Percentiles rank a stretch among this genome's conserved stretches.
These are phyloP conservation scores for Solanum pimpinellifolium DNA, from an alignment of 257 asterid genomes.

Conservation along the genomic window DNA sequence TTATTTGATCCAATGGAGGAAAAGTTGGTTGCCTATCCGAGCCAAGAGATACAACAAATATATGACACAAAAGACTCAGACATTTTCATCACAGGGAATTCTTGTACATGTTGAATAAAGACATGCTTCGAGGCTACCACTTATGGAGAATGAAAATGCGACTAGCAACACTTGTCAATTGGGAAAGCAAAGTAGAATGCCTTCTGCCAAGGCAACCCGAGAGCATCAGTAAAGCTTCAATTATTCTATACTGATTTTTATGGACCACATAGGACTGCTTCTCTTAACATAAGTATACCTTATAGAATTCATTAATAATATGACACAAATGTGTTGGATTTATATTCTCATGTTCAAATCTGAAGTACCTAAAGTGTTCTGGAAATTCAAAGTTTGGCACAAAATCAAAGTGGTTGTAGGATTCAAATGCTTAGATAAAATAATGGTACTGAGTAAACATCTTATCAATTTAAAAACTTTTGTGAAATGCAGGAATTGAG, in stretches of 20 bases:
- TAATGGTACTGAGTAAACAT: not conserved
- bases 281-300: too few species aligned
- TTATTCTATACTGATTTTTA: not conserved
- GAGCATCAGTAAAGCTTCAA: not conserved
- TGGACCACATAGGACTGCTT: not conserved
- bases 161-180: not conserved
- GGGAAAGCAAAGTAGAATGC: not conserved
- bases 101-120: not conserved
- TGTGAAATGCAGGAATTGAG: not conserved
- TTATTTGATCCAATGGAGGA: not conserved
- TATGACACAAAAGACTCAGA: not conserved
- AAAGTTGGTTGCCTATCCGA: not conserved
- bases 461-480: too few species aligned
- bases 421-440: not conserved
- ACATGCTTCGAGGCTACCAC: not conserved
- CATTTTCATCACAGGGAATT: not conserved
- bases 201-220: not conserved
- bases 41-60: not conserved
- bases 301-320: not conserved
- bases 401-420: not conserved
- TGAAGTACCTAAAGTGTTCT: too few species aligned
- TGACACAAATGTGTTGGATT: too few species aligned
- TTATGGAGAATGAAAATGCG: not conserved
- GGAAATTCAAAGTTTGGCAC: not conserved
- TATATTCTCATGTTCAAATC: not conserved